Percentiles rank a stretch among this genome's conserved stretches.
Conservation (phyloP, 2,329 filamentous ascomycete species). For the Botrytis aclada region DNA sequence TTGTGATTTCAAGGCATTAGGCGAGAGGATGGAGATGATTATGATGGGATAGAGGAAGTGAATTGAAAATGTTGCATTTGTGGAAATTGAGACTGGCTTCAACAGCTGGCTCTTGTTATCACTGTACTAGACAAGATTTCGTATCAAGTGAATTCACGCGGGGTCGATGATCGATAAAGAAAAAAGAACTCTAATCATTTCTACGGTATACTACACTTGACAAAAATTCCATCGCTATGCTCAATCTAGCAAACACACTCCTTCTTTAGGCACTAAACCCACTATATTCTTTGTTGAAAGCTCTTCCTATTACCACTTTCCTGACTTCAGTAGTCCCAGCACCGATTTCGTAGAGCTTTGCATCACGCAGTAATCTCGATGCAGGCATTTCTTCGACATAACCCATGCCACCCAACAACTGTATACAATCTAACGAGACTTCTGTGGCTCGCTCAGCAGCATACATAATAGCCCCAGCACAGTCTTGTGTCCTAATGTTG, state of each 20-base stretch:
- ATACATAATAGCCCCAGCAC: constrained; percentile 89
- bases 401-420: constrained; percentile 90
- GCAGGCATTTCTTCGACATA: constrained; percentile 95
- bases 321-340: constrained; percentile 93
- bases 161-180: not conserved
- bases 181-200: not conserved
- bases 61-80: not conserved
- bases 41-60: not conserved
- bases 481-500: constrained; percentile 79
- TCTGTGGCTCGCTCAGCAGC: constrained; percentile 89
- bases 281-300: constrained; percentile 37
- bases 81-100: not conserved
- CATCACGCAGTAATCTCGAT: constrained; percentile 74
- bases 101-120: not conserved
- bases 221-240: not conserved
- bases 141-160: not conserved
- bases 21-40: not conserved
- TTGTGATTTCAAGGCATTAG: not conserved
- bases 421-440: constrained; percentile 81
- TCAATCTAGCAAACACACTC: not conserved
- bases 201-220: constrained; percentile 12
- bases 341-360: constrained; percentile 90
- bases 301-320: constrained; percentile 81
- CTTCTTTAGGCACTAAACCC: constrained; percentile 20
- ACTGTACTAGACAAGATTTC: not conserved